Evolutionary conservation across 164 flowering plant species (phyloP).

Genomic region (Dillenia suffruticosa): DNA sequence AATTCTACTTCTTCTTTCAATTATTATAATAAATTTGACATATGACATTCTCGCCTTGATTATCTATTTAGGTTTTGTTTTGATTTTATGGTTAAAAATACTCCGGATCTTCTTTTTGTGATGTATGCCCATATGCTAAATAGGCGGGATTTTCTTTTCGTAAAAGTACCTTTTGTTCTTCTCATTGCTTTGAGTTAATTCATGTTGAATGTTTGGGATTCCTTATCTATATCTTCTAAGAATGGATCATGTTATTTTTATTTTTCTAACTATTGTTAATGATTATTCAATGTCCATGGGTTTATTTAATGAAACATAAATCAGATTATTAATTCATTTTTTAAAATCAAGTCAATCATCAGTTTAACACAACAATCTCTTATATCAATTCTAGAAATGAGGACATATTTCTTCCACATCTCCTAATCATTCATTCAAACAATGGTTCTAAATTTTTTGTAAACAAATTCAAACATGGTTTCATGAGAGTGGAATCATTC

Average conservation of each 20-base stretch:
- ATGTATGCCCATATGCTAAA: neutral
- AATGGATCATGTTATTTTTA: neutral
- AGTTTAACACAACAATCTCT: neutral
- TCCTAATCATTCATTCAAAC: slow-evolving; percentile 1
- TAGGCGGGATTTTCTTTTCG: neutral
- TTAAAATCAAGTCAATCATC: slow-evolving; percentile 2
- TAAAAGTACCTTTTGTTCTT: neutral
- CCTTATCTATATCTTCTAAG: neutral
- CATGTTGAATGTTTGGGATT: neutral
- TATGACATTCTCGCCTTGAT: neutral
- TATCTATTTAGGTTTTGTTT: neutral
- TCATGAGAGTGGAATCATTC: neutral
- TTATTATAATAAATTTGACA: slow-evolving; percentile 2
- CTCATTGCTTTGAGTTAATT: neutral
- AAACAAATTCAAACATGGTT: slow-evolving; percentile 5
- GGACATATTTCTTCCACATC: slow-evolving; percentile 4
- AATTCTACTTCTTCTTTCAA: slow-evolving; percentile 7
- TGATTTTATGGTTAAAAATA: neutral
- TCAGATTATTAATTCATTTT: neutral
- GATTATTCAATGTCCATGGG: slow-evolving; percentile 5
- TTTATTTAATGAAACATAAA: neutral
- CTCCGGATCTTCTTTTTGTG: neutral
- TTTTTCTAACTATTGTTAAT: slow-evolving; percentile 1
- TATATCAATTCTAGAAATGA: neutral
- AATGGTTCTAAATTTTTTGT: slow-evolving; percentile 10